These are phyloP conservation scores for Nannizziopsis barbatae DNA, from an alignment of 2,329 filamentous ascomycete species.

Conservation along the genomic window DNA sequence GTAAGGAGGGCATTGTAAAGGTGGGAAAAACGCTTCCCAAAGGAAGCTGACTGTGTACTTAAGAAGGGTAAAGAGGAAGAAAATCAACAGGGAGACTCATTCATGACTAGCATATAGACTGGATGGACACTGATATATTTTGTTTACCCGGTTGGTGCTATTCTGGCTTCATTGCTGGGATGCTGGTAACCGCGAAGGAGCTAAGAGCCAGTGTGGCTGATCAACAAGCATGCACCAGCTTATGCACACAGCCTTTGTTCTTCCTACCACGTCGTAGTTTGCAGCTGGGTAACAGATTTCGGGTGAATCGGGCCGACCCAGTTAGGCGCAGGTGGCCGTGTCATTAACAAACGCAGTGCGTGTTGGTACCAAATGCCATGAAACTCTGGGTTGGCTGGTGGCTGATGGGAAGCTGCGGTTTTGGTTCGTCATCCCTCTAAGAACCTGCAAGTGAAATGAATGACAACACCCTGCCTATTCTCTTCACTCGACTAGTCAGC, in stretches of 20 bases:
- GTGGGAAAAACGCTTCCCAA: not conserved
- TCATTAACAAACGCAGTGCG: not conserved
- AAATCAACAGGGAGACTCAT: not conserved
- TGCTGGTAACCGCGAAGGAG: too few relatives aligned
- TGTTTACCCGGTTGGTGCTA: too few relatives aligned
- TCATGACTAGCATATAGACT: too few relatives aligned
- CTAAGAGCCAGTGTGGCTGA: too few relatives aligned
- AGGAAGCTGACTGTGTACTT: not conserved
- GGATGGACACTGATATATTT: not conserved
- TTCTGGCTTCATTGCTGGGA: too few relatives aligned
- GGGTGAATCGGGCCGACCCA: too few relatives aligned
- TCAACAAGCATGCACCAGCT: too few relatives aligned
- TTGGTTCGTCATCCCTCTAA: constrained; percentile 10
- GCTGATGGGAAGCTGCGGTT: constrained; percentile 11
- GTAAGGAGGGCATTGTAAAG: constrained; percentile 28
- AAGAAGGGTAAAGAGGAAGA: not conserved
- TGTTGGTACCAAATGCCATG: not conserved
- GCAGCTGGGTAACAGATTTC: too few relatives aligned
- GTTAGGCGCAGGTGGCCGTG: not conserved
- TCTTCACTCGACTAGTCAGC: not conserved
- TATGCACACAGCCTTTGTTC: not conserved
- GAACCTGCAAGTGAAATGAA: constrained; percentile 7
- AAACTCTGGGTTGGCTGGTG: not conserved
- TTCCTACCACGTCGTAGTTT: too few relatives aligned
- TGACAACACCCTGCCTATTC: constrained; percentile 3